Conservation (phyloP, 345 rosid genomes). For the Sonneratia alba region DNA sequence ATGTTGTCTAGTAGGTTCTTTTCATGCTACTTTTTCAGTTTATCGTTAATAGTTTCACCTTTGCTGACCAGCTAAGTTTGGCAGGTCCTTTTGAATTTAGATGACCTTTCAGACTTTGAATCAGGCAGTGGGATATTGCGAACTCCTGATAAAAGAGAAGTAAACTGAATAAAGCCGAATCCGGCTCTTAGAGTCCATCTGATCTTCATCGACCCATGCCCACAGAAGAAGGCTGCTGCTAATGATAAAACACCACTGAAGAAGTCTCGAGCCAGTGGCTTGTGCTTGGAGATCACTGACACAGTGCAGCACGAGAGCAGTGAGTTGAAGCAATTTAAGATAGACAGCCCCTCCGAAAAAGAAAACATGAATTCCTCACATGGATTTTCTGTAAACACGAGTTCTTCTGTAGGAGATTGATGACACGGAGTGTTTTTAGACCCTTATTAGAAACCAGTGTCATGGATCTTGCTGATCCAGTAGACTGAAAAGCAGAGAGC, state of each 20-base stretch:
- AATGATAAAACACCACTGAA: constrained; percentile 34
- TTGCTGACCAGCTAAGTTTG: background rate
- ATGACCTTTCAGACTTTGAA: constrained; percentile 56
- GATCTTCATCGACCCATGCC: constrained; percentile 61
- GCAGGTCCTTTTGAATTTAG: constrained; percentile 75
- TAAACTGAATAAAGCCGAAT: constrained; percentile 71
- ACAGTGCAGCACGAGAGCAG: constrained; percentile 83
- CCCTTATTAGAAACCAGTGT: too few species aligned
- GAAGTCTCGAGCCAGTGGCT: constrained; percentile 35
- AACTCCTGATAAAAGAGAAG: constrained; percentile 46
- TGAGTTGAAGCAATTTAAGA: constrained; percentile 41
- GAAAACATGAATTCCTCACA: too few species aligned
- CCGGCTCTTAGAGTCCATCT: constrained; percentile 58
- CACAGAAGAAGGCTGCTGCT: constrained; percentile 28
- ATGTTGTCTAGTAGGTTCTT: too few species aligned
- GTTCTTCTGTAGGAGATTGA: constrained; percentile 20
- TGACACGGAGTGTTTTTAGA: constrained; percentile 49
- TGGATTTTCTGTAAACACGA: too few species aligned
- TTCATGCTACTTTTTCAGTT: too few species aligned
- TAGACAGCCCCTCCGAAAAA: constrained; percentile 16
- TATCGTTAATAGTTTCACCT: background rate
- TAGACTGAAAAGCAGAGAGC: too few species aligned
- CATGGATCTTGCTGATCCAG: too few species aligned
- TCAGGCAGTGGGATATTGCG: constrained; percentile 51
- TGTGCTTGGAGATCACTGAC: constrained; percentile 73